phyloP scores from a whole-genome alignment of 352 stramenopile genomes.

The Globisporangium canariense region DNA sequence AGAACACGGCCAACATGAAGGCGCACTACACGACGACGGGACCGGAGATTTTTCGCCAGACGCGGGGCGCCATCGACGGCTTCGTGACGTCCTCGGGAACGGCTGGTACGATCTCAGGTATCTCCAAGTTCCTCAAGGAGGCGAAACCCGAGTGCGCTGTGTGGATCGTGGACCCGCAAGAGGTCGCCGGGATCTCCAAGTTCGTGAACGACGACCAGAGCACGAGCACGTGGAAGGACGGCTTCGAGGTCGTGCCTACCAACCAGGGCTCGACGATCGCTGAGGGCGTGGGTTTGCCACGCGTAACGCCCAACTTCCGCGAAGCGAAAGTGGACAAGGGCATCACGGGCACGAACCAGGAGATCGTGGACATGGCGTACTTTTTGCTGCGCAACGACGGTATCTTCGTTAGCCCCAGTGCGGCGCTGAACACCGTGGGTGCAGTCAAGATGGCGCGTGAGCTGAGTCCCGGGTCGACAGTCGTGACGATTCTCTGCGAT shows the following conservation, averaged over 20 bases:
- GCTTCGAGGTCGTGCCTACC: constrained; percentile 87
- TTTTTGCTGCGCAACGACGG: constrained; percentile 88
- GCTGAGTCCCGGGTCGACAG: constrained; percentile 58
- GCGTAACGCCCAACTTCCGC: constrained; percentile 92
- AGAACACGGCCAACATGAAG: constrained; percentile 70
- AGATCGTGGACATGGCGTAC: constrained; percentile 94
- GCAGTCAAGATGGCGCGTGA: constrained; percentile 78
- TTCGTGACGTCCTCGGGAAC: constrained; percentile 90
- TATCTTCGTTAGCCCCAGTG: constrained; percentile 90
- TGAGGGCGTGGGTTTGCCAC: constrained; percentile 92
- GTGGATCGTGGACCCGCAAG: constrained; percentile 79
- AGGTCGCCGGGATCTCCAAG: constrained; percentile 80
- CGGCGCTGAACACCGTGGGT: constrained; percentile 72
- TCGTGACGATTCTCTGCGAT: constrained; percentile 85
- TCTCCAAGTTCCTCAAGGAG: constrained; percentile 92
- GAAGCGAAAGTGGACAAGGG: constrained; percentile 88
- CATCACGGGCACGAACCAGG: constrained; percentile 89
- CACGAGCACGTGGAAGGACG: constrained; percentile 76
- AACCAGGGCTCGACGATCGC: constrained; percentile 88
- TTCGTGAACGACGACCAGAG: constrained; percentile 68
- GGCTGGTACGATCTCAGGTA: constrained; percentile 91
- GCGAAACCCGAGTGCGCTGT: constrained; percentile 51
- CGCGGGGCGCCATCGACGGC: constrained; percentile 86
- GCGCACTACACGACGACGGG: constrained; percentile 79
- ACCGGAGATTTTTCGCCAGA: constrained; percentile 89